Evolutionary conservation across 345 rosid species (phyloP), one percentile per base, ranked within the genome.

Genomic region (Lepidium aucheri): DNA sequence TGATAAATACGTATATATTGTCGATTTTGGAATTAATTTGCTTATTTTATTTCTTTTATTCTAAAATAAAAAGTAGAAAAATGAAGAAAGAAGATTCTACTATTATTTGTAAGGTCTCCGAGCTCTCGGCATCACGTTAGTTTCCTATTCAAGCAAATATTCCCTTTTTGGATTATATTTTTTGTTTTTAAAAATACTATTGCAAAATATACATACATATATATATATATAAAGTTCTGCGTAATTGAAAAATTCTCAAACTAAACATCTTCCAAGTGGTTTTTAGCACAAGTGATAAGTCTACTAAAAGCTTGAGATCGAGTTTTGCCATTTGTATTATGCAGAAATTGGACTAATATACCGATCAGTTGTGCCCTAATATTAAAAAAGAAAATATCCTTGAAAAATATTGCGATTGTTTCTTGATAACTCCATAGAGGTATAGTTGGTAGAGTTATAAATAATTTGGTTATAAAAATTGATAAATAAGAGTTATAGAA

Each of bases 51-150:
- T 56, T 50, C 16, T 18, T 52, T 62, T 46, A 33, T 42, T 20
- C 52, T 22, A 49, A 41, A 30, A 43, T 18, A 16, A 44, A 60
- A 67, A 72, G 65, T 49, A 57, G 44, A 49, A 4, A 49, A 64
- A 10, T 11, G 43, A 47, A 35, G 60, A 24, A 68, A 53, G 68
- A 67, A 67, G 64, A 74, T 61, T 60, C 73, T 44, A 53, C 49
- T 5, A 74, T 60, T 62, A 53, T 60, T 60, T 65, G 66, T 65
- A 72, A 65, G 76, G 65, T 50, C 76, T 65, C 76, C 76, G 1
- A 72, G 76, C 69, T 74, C 73, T 68, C 34, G 63, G 77, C 57
- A 26, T 74, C 72, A 67, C 56, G 51, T 67, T 67, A 53, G 18
- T 45, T 67, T 73, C 44, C 44, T 67, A 74, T 60, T 53, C 58